Evolutionary conservation across 495 filamentous ascomycete species (phyloP).

Genomic region (Aspergillus indologenus): DNA sequence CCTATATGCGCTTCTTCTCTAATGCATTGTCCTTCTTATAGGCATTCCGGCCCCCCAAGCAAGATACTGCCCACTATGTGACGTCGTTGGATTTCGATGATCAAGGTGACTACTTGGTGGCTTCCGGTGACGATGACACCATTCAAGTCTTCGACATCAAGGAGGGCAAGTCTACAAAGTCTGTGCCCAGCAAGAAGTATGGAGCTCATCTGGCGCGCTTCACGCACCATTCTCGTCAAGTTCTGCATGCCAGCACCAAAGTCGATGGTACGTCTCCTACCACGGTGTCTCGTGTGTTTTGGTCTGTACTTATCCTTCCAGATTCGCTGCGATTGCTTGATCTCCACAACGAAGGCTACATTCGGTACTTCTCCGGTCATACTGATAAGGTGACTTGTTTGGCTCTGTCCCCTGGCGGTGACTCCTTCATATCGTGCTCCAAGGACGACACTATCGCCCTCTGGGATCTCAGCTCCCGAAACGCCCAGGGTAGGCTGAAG

Average conservation of each 20-base stretch:
- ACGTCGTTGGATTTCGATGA: conserved; percentile 95
- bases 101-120: conserved; percentile 82
- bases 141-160: conserved; percentile 92
- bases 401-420: conserved; percentile 59
- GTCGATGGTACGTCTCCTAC: conserved; percentile 55
- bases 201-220: conserved; percentile 91
- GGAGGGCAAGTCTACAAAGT: conserved; percentile 82
- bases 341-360: conserved; percentile 89
- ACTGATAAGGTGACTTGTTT: conserved; percentile 77
- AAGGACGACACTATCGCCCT: conserved; percentile 83
- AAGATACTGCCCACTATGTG: conserved; percentile 37
- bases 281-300: neutral
- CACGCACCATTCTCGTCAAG: conserved; percentile 79
- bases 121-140: conserved; percentile 84
- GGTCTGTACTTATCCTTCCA: conserved; percentile 15
- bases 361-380: conserved; percentile 93
- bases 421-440: conserved; percentile 87
- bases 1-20: conserved; percentile 4
- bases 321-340: conserved; percentile 88
- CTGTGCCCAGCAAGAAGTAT: conserved; percentile 86
- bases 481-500: conserved; percentile 71
- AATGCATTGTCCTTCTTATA: conserved; percentile 18
- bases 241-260: conserved; percentile 95
- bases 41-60: conserved; percentile 40
- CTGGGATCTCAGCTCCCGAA: conserved; percentile 76